Conservation (phyloP, 768 basidiomycete species). For the Mycena rosella region DNA sequence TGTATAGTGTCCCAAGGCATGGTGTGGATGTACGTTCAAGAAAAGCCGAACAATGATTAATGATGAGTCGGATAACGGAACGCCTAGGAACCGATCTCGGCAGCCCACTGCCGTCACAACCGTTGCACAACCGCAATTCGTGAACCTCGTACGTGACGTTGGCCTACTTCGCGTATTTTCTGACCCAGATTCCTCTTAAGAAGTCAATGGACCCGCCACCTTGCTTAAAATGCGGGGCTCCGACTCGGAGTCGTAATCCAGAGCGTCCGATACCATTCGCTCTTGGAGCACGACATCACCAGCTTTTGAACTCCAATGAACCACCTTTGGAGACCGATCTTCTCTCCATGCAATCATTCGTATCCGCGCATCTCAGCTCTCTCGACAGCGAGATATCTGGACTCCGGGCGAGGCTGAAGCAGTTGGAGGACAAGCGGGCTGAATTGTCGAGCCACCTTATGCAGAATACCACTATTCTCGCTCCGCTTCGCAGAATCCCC, state of each 20-base stretch:
- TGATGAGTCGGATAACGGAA: too few relatives aligned
- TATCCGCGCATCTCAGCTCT: background rate
- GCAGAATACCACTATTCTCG: background rate
- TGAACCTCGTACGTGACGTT: too few relatives aligned
- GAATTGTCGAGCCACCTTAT: background rate
- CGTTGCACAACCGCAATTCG: too few relatives aligned
- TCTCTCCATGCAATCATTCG: background rate
- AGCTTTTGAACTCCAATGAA: background rate
- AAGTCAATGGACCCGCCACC: too few relatives aligned
- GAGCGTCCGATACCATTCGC: background rate
- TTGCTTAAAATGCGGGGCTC: too few relatives aligned
- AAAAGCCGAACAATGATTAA: background rate
- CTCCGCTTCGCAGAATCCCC: conserved; percentile 10
- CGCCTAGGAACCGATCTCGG: too few relatives aligned
- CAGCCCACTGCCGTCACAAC: too few relatives aligned
- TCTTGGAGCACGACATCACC: background rate
- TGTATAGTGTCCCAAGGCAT: conserved; percentile 75
- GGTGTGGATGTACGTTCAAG: background rate
- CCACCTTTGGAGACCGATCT: background rate
- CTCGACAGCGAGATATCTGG: background rate
- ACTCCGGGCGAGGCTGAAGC: background rate
- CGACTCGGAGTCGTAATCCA: too few relatives aligned
- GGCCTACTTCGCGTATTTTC: too few relatives aligned
- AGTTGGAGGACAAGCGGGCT: background rate
- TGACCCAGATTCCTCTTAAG: too few relatives aligned